Base-by-base conservation (phyloP, 1,284 basidiomycete species). In the Irpex sp. region DNA sequence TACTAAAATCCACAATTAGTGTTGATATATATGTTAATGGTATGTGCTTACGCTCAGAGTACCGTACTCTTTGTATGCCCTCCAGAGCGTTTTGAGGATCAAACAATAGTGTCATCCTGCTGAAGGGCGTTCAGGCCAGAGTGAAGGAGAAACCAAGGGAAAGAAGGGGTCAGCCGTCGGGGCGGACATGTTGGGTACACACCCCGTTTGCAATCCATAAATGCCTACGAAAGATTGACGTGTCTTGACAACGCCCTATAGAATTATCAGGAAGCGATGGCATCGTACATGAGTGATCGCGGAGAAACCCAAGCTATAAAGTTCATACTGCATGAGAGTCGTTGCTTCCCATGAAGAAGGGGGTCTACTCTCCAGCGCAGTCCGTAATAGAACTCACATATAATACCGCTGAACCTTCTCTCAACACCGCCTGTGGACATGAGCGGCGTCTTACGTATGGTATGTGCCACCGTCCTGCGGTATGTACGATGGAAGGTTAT, bases 1-100 rank as follows among this genome's bases (percentile, higher is more conserved):
- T 65, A 85, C 83, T 84, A 11, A 15, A 50, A 15, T 49, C 19
- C 37, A 60, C 33, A 61, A 56, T 31, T 51, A 15, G 11, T 58
- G 21, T 33, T 51, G n/a, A 47, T 17, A 19, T 17, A 13, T 9
- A 54, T 7, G 26, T 35, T 9, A 8, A 54, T 39, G 37, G 15
- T 7, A n/a, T 7, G 35, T 33, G 64, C 70, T 61, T 50, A 71
- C 70, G 54, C 54, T 70, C 69, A 8, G 68, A 63, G 60, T 69
- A 71, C n/a, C 69, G 67, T 7, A 66, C 63, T 31, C 54, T 67
- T 31, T 63, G 63, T 31, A 70, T 56, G 35, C 66, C 66, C 19
- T 58, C 36, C 57, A 68, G 51, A 50, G 26, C 31, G 26, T 15
- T 53, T 36, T 54, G 53, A 9, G 31, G 11, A 3, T 26, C 33